Base-by-base conservation (phyloP, 2,329 filamentous ascomycete genomes). In the Claviceps citrina region DNA sequence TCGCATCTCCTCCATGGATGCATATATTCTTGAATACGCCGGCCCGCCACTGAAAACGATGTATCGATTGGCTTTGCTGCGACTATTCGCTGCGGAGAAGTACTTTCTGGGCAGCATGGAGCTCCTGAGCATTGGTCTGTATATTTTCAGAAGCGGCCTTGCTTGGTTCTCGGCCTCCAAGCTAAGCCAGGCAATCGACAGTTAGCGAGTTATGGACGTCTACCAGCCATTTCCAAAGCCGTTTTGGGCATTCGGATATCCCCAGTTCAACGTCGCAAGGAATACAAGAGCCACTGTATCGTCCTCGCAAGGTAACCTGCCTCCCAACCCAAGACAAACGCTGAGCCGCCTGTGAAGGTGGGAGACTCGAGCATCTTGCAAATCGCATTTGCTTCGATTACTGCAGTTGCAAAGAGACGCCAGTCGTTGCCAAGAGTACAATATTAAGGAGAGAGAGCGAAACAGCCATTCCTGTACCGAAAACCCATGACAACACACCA, bases 1-100 rank as follows among this genome's bases (percentile, higher is more conserved):
- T 49, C 62, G 65, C 26, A 63, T 66, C 12, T 71, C 68, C 1
- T 58, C 63, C 18, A 68, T 73, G 65, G 69, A 73, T 45, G 65
- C 59, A 10, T 71, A 62, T 43, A 58, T 71, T 4, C 49, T 70
- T 7, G 43, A 36, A n/a, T 47, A 54, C 30, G 54, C 53, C 18
- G 50, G 61, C 20, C 27, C 37, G 7, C 19, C 38, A 24, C 43
- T 51, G 22, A 56, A 54, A 48, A 47, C 27, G 18, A 24, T 39
- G 2, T 72, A 73, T 44, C 47, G 57, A 25, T 44, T 50, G 3
- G 47, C 59, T 2, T 55, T 70, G 7, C 39, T 64, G 38, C 59
- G 53, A 38, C 45, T 69, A 13, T 66, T 73, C 31, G 36, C 70
- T 12, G 64, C 67, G 5, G 60, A 70, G 36, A 54, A 54, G 13